Base-by-base conservation (phyloP, 176 grass and related monocot species). In the Oryza meridionalis region DNA sequence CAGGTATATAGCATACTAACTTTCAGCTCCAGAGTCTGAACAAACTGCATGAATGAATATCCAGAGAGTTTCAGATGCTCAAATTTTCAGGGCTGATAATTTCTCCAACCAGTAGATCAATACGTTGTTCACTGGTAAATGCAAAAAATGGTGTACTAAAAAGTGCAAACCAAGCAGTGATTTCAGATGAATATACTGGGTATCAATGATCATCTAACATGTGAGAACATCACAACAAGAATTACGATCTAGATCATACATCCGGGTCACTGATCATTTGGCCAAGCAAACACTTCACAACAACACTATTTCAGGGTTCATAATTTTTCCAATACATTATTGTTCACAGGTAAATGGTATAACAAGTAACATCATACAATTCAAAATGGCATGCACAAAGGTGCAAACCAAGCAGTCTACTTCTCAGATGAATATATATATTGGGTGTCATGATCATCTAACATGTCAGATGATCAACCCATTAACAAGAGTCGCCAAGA, bases 311-410 rank as follows among this genome's bases (percentile, higher is more conserved):
- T 16, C 69, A 75, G 10, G 19, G 24, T 31, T 50, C 32, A 55
- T 14, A 76, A 53, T 31, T 58, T 76, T 24, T 65, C 31, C 33
- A 33, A 40, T 40, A 40, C 38, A 40, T 40, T 40, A 72, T 71
- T 88, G n/a, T 88, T 71, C 40, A 72, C 15, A 17, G 65, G 27
- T 71, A 63, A 7, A 59, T 70, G 68, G 33, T 40, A 40, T 16
- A 69, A 43, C 3, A 55, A 7, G 51, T 25, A 61, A 7, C 12
- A 87, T 37, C 24, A 69, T 62, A 47, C 75, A 85, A 55, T 2
- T 6, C 14, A 55, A 55, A 55, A 55, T 88, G 65, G 15, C 66
- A 87, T 50, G 49, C 31, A 42, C 44, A 80, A 65, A 72, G 15
- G 11, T 66, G 47, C 71, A 69, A 46, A 69, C 71, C 19, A 45